Percentiles rank a stretch among this genome's conserved stretches.
Evolutionary conservation across 106 monocot genomes (phyloP).

Genomic region (Acanthochlamys bracteata): DNA sequence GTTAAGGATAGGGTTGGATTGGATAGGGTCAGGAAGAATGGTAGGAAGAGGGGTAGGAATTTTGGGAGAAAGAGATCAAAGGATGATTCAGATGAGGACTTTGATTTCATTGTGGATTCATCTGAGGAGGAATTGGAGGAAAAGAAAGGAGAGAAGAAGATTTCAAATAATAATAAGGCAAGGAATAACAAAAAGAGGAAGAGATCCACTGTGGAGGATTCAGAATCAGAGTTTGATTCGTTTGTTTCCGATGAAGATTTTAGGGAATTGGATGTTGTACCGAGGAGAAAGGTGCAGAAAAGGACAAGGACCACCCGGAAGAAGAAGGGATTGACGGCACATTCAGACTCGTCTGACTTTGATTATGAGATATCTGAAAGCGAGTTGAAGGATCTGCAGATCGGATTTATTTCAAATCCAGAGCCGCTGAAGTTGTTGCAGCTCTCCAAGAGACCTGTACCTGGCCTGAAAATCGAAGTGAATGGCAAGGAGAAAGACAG

Average conservation of each 20-base stretch:
- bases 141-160: slow-evolving; percentile 12
- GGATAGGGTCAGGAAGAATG: slow-evolving; percentile 15
- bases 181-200: slow-evolving; percentile 6
- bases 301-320: slow-evolving; percentile 6
- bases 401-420: slow-evolving; percentile 5
- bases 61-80: slow-evolving; percentile 10
- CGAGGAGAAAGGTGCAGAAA: neutral
- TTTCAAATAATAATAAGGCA: neutral
- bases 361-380: slow-evolving; percentile 29
- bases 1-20: slow-evolving; percentile 20
- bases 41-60: neutral
- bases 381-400: slow-evolving; percentile 27
- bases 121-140: slow-evolving; percentile 53
- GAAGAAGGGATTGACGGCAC: slow-evolving; percentile 2
- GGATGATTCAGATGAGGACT: slow-evolving; percentile 42
- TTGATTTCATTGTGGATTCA: slow-evolving; percentile 37
- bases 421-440: slow-evolving; percentile 6
- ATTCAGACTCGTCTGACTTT: slow-evolving; percentile 20
- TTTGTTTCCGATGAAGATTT: neutral
- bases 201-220: neutral
- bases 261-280: neutral
- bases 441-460: neutral
- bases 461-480: slow-evolving; percentile 14
- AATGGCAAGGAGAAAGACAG: slow-evolving; percentile 45
- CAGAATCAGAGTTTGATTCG: slow-evolving; percentile 1